Evolutionary conservation across 2,329 filamentous ascomycete genomes (phyloP), one percentile per base, ranked within the genome.

Genomic region (Ophiocordyceps robertsii): DNA sequence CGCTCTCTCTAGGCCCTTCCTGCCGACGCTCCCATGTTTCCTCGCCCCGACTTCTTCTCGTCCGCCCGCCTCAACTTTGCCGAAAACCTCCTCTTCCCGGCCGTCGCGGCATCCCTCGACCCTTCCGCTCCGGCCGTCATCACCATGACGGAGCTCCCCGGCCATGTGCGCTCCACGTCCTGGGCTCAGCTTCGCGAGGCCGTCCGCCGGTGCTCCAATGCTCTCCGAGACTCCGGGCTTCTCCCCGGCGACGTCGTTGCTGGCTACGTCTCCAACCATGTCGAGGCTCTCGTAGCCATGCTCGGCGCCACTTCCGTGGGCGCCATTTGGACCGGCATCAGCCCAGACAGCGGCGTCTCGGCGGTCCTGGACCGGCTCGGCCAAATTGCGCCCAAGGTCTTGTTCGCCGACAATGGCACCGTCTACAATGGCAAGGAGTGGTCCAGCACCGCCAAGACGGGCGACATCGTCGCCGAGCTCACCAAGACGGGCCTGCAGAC

Each of bases 381-480:
- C 38, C 92, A 96, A 65, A 92, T 96, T 50, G 75, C 81, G 46
- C 90, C 92, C 4, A 79, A 75, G 45, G 64, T 94, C 1, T 66
- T 96, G 4, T 93, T 95, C 55, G 80, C 84, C 1, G 90, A 95
- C 58, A 92, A 94, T 52, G 87, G 82, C 11, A 82, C 83, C 8
- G 73, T 88, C 43, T 96, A 96, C 63, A 96, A 96, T 58, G 88
- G 87, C 47, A 92, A 92, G 62, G 73, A 80, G 32, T 92, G 94
- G 70, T 74, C 82, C n/a, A 82, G 84, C 47, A 72, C 82, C 31
- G 68, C 72, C 39, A 96, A 96, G 64, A 80, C 89, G 2, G 68
- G 66, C n/a, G 80, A 92, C 50, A 82, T 98, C 45, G 77, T 82
- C 6, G 66, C 72, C 0, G 75, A 72, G 10, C 66, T 96, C 41